Evolutionary conservation across 2,329 filamentous ascomycete genomes (phyloP).

Genomic region (Davidsoniella neocaledoniae): DNA sequence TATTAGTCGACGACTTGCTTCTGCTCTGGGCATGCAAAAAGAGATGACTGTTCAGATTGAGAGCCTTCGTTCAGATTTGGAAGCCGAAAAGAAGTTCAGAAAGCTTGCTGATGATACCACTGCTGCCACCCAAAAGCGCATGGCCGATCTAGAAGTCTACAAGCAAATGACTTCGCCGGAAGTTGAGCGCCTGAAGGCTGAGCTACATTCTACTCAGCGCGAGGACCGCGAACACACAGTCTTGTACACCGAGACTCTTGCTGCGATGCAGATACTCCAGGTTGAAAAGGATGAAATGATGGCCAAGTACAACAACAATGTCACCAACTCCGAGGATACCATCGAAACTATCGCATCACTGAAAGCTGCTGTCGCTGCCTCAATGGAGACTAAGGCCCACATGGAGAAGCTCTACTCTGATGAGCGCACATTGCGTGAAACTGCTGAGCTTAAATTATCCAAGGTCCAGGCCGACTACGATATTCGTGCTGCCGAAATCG

Average conservation of each 20-base stretch:
- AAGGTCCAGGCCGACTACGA: slow-evolving; percentile 74
- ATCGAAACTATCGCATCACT: slow-evolving; percentile 56
- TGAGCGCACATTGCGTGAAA: slow-evolving; percentile 60
- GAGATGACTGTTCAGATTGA: slow-evolving; percentile 69
- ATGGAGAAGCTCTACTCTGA: slow-evolving; percentile 72
- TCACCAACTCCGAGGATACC: slow-evolving; percentile 52
- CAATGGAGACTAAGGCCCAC: slow-evolving; percentile 56
- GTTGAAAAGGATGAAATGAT: slow-evolving; percentile 74
- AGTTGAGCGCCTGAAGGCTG: slow-evolving; percentile 67
- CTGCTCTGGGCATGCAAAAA: slow-evolving; percentile 59
- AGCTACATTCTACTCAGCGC: slow-evolving; percentile 65
- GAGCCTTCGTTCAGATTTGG: slow-evolving; percentile 49
- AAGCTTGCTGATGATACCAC: slow-evolving; percentile 79
- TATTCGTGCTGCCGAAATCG: slow-evolving; percentile 59
- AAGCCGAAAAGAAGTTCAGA: slow-evolving; percentile 64
- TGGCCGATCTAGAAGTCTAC: slow-evolving; percentile 68
- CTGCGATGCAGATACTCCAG: slow-evolving; percentile 55
- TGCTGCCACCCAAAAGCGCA: slow-evolving; percentile 64
- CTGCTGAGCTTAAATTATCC: slow-evolving; percentile 57
- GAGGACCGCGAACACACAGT: slow-evolving; percentile 67
- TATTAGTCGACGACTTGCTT: slow-evolving; percentile 67
- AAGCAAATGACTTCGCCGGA: slow-evolving; percentile 73
- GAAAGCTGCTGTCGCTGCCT: slow-evolving; percentile 61
- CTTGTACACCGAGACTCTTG: slow-evolving; percentile 58
- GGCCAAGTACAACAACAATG: slow-evolving; percentile 48